Evolutionary conservation across 176 grass and related monocot species (phyloP).

Genomic region (Eleusine indica): DNA sequence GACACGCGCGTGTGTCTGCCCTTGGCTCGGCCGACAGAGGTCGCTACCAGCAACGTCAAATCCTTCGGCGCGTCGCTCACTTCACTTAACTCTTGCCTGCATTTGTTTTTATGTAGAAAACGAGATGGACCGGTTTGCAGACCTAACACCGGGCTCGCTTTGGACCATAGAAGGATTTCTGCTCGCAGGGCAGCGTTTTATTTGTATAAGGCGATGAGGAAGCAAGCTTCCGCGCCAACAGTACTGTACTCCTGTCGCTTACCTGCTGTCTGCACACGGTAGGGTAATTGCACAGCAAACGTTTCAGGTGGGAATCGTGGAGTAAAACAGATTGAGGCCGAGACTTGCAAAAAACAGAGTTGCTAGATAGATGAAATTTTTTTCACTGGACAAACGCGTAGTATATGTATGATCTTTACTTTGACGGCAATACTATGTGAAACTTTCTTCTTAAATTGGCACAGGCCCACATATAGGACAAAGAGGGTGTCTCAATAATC

Average conservation of each 20-base stretch:
- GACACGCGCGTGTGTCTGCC: neutral
- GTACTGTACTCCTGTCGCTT: neutral
- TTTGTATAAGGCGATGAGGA: neutral
- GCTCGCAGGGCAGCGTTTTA: too few species aligned
- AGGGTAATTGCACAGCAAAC: neutral
- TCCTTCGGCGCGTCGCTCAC: neutral
- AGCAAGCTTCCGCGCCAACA: neutral
- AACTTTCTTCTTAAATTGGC: too few species aligned
- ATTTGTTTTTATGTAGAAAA: neutral
- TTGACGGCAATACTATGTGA: too few species aligned
- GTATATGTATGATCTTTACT: too few species aligned
- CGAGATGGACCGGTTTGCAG: neutral
- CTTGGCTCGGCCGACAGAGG: conserved; percentile 4
- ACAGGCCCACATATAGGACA: too few species aligned
- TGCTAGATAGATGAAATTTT: neutral
- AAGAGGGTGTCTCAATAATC: too few species aligned
- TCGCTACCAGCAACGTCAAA: conserved; percentile 29
- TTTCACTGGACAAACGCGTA: too few species aligned
- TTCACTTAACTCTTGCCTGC: neutral
- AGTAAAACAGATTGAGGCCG: neutral
- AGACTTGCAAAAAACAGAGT: neutral
- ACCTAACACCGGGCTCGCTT: too few species aligned
- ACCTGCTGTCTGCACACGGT: neutral
- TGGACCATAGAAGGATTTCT: neutral
- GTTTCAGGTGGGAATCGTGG: neutral